A percentile compares a stretch with the other conserved stretches of the same genome.
phyloP scores from a whole-genome alignment of 768 basidiomycete species.

The Cubamyces lactineus region DNA sequence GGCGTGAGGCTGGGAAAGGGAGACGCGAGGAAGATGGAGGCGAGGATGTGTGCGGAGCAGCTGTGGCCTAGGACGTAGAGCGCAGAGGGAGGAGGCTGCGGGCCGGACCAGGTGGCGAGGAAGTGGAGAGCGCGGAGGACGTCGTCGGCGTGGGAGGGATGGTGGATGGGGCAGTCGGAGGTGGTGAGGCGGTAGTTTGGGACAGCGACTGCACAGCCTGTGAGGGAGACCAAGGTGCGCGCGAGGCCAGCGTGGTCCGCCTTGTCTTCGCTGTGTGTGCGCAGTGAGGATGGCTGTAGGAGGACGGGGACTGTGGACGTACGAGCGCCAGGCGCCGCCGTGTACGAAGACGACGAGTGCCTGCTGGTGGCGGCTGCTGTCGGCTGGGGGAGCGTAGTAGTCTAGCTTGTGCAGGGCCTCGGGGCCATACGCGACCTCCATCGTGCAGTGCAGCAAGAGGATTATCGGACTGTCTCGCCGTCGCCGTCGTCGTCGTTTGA shows the following conservation, averaged over 20 bases:
- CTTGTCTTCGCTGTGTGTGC: constrained; percentile 70
- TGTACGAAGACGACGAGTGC: constrained; percentile 76
- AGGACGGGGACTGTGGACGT: constrained; percentile 34
- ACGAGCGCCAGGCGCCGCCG: constrained; percentile 86
- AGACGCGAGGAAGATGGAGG: constrained; percentile 63
- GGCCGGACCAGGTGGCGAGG: constrained; percentile 50
- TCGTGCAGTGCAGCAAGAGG: not conserved
- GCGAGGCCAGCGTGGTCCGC: constrained; percentile 58
- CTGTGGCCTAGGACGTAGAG: constrained; percentile 78
- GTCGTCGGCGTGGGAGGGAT: constrained; percentile 76
- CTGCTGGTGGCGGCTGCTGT: constrained; percentile 16
- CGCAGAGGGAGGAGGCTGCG: constrained; percentile 41
- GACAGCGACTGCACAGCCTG: constrained; percentile 62
- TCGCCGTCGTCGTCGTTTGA: not conserved
- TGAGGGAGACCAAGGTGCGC: constrained; percentile 49
- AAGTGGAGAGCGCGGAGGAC: constrained; percentile 63
- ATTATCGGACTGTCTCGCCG: not conserved
- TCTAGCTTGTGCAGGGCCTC: constrained; percentile 55
- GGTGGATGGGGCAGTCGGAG: constrained; percentile 47
- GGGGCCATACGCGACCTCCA: constrained; percentile 30
- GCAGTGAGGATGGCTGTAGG: constrained; percentile 2
- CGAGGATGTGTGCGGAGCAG: constrained; percentile 81
- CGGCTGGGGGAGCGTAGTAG: constrained; percentile 43
- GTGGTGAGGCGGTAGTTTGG: constrained; percentile 80
- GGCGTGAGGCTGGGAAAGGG: constrained; percentile 45